Base-by-base conservation (phyloP, 495 filamentous ascomycete genomes). In the Neurospora sublineolata region DNA sequence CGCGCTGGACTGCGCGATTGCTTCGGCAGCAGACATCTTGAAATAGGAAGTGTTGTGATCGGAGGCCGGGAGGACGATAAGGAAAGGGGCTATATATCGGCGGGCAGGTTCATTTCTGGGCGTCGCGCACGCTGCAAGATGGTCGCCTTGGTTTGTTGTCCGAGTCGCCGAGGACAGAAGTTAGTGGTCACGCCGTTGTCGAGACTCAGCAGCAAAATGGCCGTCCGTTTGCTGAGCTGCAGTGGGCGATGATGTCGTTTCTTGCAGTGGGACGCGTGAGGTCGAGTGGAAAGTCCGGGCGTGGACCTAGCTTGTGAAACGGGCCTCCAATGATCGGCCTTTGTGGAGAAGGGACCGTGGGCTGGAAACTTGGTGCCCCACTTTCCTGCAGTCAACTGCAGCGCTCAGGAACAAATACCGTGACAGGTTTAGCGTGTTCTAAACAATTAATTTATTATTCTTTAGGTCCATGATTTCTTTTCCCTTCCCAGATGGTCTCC, bases 1-100 rank as follows among this genome's bases (percentile, higher is more conserved):
- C 52, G 52, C 27, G 71, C 77, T 79, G 27, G 68, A 75, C 11
- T 44, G 75, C 68, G 71, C 69, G 67, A 73, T 76, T 60, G 68
- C 68, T 41, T 75, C 74, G 12, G 71, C 70, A 36, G 73, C 69
- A 14, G 77, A 70, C 44, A 70, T 72, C 36, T 68, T 69, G 67
- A 18, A 18, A 33, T 33, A 27, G 52, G 52, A 27, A 60, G 12
- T 36, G 52, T 64, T 42, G 40, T 64, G 27, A n/a, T n/a, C n/a
- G n/a, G n/a, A 64, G 12, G 14, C 52, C 33, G 14, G 52, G 27
- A 33, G 52, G 27, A 30, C 52, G 7, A 64, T 64, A 33, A 64
- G 52, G 27, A 33, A 64, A 64, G 52, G 52, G 52, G 52, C 27
- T 64, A 64, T 64, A 64, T 18, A 64, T 64, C 52, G 52, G 52